phyloP scores from a whole-genome alignment of 2,329 filamentous ascomycete genomes.

The Stromatinia cepivora region DNA sequence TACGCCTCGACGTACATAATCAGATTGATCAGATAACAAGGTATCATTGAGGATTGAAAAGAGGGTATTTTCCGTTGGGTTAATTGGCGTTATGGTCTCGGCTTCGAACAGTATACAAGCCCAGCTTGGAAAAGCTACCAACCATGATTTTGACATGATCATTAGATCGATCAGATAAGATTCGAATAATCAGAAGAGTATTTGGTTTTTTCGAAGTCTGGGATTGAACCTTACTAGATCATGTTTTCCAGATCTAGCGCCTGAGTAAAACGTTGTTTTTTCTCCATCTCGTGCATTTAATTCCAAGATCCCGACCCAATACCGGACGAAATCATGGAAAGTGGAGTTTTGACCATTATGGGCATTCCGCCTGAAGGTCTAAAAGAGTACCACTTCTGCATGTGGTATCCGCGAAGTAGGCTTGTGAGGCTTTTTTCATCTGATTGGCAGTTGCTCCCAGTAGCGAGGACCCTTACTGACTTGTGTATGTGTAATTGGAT shows the following conservation, averaged over 20 bases:
- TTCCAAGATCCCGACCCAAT: background rate
- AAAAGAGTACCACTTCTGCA: background rate
- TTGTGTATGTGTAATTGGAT: background rate
- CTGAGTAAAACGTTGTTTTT: background rate
- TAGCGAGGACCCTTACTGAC: background rate
- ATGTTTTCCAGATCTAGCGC: background rate
- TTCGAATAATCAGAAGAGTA: background rate
- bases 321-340: background rate
- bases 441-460: background rate
- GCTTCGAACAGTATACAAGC: too few species aligned
- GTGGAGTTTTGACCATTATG: background rate
- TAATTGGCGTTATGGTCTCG: too few species aligned
- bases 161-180: constrained; percentile 16
- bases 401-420: background rate
- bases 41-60: background rate
- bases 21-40: constrained; percentile 18
- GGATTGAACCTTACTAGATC: background rate
- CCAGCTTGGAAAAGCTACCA: background rate
- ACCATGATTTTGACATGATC: background rate
- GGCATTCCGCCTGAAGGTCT: background rate
- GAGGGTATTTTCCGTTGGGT: background rate
- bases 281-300: background rate
- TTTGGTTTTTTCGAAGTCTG: background rate
- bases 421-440: background rate
- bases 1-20: constrained; percentile 2